Evolutionary conservation across 441 rosid species (phyloP).

Genomic region (Aquilaria agallochum): DNA sequence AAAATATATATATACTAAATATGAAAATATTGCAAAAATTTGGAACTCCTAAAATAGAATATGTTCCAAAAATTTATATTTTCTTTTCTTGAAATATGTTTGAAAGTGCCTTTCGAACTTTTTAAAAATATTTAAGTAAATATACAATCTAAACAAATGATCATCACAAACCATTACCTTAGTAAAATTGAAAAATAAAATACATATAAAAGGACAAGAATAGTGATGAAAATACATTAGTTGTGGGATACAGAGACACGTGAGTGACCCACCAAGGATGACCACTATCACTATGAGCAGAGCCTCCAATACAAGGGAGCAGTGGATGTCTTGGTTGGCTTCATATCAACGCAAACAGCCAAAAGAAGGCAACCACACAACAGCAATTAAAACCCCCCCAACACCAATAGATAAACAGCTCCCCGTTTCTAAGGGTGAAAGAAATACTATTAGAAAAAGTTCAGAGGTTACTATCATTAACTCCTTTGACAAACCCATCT

Average conservation of each 20-base stretch:
- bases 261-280: conserved; percentile 60
- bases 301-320: neutral
- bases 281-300: conserved; percentile 21
- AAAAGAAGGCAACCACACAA: conserved; percentile 52
- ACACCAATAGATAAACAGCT: conserved; percentile 16
- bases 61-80: too few species aligned
- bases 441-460: conserved; percentile 9
- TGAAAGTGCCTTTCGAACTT: too few species aligned
- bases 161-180: too few species aligned
- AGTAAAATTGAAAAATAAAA: too few species aligned
- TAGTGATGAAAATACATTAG: too few species aligned
- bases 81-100: too few species aligned
- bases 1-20: too few species aligned
- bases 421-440: neutral
- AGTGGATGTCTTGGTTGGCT: conserved; percentile 66
- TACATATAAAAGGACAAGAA: too few species aligned
- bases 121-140: too few species aligned
- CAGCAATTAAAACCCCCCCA: conserved; percentile 21
- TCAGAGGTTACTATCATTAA: conserved; percentile 42
- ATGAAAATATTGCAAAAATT: too few species aligned
- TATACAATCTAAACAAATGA: too few species aligned
- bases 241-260: conserved; percentile 74
- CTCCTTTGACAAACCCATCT: conserved; percentile 37
- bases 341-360: conserved; percentile 91
- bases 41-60: too few species aligned